Conservation (phyloP, 2,329 filamentous ascomycete genomes). For the Aquanectria penicillioides region DNA sequence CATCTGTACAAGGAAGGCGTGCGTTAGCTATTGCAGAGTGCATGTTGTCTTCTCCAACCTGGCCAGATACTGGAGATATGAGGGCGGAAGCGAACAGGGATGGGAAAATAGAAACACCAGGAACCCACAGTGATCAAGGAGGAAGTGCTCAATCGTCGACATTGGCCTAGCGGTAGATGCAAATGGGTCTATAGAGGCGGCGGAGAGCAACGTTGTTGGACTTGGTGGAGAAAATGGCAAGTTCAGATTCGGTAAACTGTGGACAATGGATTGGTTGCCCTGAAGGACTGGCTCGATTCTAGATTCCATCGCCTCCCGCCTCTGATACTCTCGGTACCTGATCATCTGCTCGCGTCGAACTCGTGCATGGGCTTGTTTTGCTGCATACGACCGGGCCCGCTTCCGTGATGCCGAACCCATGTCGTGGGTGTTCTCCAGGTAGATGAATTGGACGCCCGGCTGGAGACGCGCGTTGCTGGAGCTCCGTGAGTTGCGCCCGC, state of each 20-base stretch:
- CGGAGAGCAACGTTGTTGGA: background rate
- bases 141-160: slow-evolving; percentile 5
- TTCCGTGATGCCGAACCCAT: background rate
- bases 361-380: slow-evolving; percentile 4
- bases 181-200: slow-evolving; percentile 8
- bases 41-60: background rate
- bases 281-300: too few species aligned
- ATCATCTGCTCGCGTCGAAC: background rate
- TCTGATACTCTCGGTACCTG: background rate
- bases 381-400: slow-evolving; percentile 5
- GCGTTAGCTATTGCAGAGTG: background rate
- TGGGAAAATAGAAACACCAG: too few species aligned
- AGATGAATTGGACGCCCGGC: background rate
- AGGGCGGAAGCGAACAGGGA: background rate
- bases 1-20: too few species aligned
- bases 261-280: background rate
- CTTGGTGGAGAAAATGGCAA: background rate
- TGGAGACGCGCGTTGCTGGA: background rate
- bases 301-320: background rate
- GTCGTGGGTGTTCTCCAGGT: background rate
- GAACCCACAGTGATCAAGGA: slow-evolving; percentile 1
- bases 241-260: too few species aligned
- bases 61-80: background rate
- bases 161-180: background rate
- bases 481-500: background rate